A percentile compares a stretch with the other conserved stretches of the same genome.
These are phyloP conservation scores for Rutidosis leptorrhynchoides DNA, from an alignment of 129 eudicot species.

Conservation along the genomic window DNA sequence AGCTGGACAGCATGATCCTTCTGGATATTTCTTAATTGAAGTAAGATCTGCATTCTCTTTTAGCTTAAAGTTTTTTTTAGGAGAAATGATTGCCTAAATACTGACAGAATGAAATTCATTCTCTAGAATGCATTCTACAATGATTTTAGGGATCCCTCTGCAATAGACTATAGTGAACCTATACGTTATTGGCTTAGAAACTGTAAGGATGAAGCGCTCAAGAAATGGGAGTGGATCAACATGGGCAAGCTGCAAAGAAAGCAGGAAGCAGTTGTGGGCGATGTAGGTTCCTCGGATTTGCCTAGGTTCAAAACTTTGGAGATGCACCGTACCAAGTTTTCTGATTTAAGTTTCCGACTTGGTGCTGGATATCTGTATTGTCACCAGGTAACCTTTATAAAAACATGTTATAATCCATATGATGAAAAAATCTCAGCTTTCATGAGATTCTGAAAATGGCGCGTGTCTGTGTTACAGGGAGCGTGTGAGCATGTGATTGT, in stretches of 20 bases:
- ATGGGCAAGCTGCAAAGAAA: slow-evolving; percentile 57
- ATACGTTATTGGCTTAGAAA: slow-evolving; percentile 69
- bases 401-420: background rate
- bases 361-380: slow-evolving; percentile 87
- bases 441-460: background rate
- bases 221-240: slow-evolving; percentile 71
- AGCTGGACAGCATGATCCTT: slow-evolving; percentile 50
- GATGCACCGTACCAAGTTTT: slow-evolving; percentile 58
- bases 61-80: background rate
- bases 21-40: slow-evolving; percentile 86
- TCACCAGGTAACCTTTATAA: slow-evolving; percentile 53
- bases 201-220: slow-evolving; percentile 54
- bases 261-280: slow-evolving; percentile 47
- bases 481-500: slow-evolving; percentile 77
- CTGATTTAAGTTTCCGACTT: slow-evolving; percentile 70
- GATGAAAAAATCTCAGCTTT: background rate
- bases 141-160: slow-evolving; percentile 51
- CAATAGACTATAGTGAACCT: slow-evolving; percentile 69
- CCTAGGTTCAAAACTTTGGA: slow-evolving; percentile 48
- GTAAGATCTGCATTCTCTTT: slow-evolving; percentile 25
- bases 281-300: slow-evolving; percentile 34
- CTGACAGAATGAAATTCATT: slow-evolving; percentile 1
- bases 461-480: slow-evolving; percentile 40
- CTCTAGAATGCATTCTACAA: slow-evolving; percentile 71
- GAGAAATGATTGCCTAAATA: background rate